Percentiles rank a stretch among this genome's conserved stretches.
phyloP scores from a whole-genome alignment of 2,329 filamentous ascomycete species.

The Dissoconium aciculare region DNA sequence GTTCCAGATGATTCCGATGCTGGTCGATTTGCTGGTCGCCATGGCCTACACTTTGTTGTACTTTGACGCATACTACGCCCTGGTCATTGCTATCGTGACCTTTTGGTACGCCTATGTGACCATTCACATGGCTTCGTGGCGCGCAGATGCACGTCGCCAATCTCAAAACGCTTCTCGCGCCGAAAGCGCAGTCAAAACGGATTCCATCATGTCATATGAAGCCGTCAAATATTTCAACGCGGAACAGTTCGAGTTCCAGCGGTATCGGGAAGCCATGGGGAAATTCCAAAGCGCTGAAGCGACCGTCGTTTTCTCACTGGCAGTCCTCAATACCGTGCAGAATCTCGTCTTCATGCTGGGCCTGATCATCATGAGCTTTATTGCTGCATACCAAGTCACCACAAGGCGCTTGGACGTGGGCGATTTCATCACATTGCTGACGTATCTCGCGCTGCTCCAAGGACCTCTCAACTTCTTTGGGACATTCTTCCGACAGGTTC shows the following conservation, averaged over 20 bases:
- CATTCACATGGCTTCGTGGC: slow-evolving; percentile 85
- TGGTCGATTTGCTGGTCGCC: slow-evolving; percentile 75
- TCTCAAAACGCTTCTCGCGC: slow-evolving; percentile 93
- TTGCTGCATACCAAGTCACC: slow-evolving; percentile 55
- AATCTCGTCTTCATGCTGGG: slow-evolving; percentile 50
- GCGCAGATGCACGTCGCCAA: slow-evolving; percentile 75
- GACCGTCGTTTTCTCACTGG: slow-evolving; percentile 41
- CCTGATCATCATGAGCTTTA: slow-evolving; percentile 52
- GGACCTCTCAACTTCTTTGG: slow-evolving; percentile 63
- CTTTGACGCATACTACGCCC: slow-evolving; percentile 80
- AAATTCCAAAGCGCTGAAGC: slow-evolving; percentile 45
- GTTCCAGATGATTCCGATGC: slow-evolving; percentile 89
- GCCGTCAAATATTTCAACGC: slow-evolving; percentile 53
- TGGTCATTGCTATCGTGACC: slow-evolving; percentile 77
- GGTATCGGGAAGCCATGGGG: slow-evolving; percentile 41
- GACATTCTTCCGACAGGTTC: slow-evolving; percentile 89
- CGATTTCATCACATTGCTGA: slow-evolving; percentile 55
- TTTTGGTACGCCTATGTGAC: slow-evolving; percentile 96
- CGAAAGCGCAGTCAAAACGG: slow-evolving; percentile 95
- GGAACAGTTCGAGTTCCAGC: slow-evolving; percentile 42
- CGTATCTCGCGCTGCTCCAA: slow-evolving; percentile 61
- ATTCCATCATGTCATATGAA: slow-evolving; percentile 98
- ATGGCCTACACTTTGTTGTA: slow-evolving; percentile 63
- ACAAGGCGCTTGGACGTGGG: slow-evolving; percentile 46
- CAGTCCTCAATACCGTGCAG: slow-evolving; percentile 46